Conservation (phyloP, 106 monocot species). For the Platanthera zijinensis region DNA sequence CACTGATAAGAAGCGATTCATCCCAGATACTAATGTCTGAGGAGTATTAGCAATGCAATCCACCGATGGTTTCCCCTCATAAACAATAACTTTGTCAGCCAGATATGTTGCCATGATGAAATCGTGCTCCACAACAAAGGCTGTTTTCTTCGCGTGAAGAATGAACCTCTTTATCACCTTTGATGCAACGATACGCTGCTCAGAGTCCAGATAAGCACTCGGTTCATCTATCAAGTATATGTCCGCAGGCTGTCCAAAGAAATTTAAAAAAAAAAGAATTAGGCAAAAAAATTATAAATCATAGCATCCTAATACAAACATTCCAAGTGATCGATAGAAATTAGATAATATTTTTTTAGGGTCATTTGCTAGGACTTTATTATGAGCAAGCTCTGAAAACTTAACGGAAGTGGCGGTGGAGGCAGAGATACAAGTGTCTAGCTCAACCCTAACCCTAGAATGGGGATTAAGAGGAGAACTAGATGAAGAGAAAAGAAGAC, state of each 20-base stretch:
- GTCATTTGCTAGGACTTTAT: too few relatives aligned
- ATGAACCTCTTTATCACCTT: constrained; percentile 98
- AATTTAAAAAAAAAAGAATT: too few relatives aligned
- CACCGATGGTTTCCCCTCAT: constrained; percentile 80
- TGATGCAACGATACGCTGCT: constrained; percentile 92
- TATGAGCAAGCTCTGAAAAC: too few relatives aligned
- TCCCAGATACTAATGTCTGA: constrained; percentile 88
- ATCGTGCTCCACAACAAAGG: constrained; percentile 96
- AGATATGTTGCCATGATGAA: constrained; percentile 99
- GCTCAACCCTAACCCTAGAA: too few relatives aligned
- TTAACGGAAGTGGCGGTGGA: too few relatives aligned
- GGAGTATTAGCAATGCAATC: constrained; percentile 82
- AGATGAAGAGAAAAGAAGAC: too few relatives aligned
- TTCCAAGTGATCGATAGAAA: too few relatives aligned
- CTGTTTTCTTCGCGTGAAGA: constrained; percentile 97
- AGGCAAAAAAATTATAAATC: too few relatives aligned
- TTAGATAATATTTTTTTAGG: too few relatives aligned
- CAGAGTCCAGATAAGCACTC: constrained; percentile 95
- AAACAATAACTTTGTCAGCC: constrained; percentile 93
- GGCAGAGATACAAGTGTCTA: too few relatives aligned
- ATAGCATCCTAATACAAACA: too few relatives aligned
- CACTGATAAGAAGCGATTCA: constrained; percentile 95
- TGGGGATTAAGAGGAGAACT: too few relatives aligned
- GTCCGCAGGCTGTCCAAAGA: constrained; percentile 74
- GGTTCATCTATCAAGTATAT: constrained; percentile 99